phyloP scores from a whole-genome alignment of 1,284 basidiomycete genomes.

The Puccinia hordei region DNA sequence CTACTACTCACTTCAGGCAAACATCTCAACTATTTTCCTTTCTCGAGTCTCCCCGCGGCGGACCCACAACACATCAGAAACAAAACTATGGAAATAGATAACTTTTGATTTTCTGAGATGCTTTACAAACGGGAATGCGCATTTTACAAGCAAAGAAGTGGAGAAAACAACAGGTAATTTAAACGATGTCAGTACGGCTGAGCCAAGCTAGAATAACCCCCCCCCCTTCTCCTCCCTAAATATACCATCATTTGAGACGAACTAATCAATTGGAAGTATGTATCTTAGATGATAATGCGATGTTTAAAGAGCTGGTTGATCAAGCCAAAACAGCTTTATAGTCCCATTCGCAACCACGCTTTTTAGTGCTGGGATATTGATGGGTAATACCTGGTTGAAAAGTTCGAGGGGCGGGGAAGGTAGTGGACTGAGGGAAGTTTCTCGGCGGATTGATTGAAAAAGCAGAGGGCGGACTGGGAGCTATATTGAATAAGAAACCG shows the following conservation, averaged over 20 bases:
- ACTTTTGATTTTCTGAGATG: constrained; percentile 8
- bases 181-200: too few relatives aligned
- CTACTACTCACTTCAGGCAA: too few relatives aligned
- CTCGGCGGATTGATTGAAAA: constrained; percentile 45
- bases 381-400: constrained; percentile 30
- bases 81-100: neutral
- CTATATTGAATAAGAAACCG: neutral
- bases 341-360: constrained; percentile 45
- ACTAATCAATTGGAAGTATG: neutral
- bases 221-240: too few relatives aligned
- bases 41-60: too few relatives aligned
- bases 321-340: constrained; percentile 30
- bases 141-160: constrained; percentile 21
- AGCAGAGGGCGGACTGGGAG: constrained; percentile 36
- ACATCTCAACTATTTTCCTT: too few relatives aligned
- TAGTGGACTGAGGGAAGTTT: constrained; percentile 42
- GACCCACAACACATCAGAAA: too few relatives aligned
- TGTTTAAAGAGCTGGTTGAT: neutral
- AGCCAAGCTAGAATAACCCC: neutral
- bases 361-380: constrained; percentile 43
- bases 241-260: neutral
- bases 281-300: neutral
- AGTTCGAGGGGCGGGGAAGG: constrained; percentile 42
- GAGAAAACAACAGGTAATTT: neutral
- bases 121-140: neutral